Percentiles rank a stretch among this genome's conserved stretches.
phyloP scores from a whole-genome alignment of 148 eudicot species.

The Dianthus caryophyllus region DNA sequence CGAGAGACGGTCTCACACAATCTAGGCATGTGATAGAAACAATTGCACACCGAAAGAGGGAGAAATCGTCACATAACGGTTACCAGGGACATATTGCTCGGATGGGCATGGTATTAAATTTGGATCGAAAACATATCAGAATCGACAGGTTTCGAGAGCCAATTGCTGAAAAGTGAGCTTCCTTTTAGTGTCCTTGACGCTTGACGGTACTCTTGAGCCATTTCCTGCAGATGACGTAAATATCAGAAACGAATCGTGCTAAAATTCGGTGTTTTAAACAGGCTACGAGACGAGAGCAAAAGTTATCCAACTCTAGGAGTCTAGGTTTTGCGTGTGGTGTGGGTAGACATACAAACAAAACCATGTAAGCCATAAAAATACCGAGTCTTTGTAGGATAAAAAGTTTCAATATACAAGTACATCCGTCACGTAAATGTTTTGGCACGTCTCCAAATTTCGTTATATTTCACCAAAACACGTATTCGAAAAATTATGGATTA shows the following conservation, averaged over 20 bases:
- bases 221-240: conserved; percentile 39
- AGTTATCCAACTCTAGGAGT: too few species aligned
- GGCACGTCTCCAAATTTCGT: too few species aligned
- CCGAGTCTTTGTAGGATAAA: too few species aligned
- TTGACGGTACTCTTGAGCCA: conserved; percentile 47
- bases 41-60: background rate
- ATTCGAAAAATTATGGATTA: too few species aligned
- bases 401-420: too few species aligned
- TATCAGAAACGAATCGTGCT: background rate
- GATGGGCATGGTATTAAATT: conserved; percentile 19
- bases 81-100: background rate
- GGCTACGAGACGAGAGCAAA: background rate
- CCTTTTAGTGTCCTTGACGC: conserved; percentile 59
- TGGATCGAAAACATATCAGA: conserved; percentile 46
- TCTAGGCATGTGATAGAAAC: too few species aligned
- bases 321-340: too few species aligned
- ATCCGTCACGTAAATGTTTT: too few species aligned
- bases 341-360: too few species aligned
- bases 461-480: too few species aligned
- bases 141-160: conserved; percentile 67
- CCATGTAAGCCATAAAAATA: too few species aligned
- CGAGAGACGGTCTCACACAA: too few species aligned
- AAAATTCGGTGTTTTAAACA: background rate
- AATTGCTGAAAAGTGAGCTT: conserved; percentile 52
- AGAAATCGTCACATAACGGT: background rate